Conservation (phyloP, 2,329 filamentous ascomycete species). For the Fusarium piperis region DNA sequence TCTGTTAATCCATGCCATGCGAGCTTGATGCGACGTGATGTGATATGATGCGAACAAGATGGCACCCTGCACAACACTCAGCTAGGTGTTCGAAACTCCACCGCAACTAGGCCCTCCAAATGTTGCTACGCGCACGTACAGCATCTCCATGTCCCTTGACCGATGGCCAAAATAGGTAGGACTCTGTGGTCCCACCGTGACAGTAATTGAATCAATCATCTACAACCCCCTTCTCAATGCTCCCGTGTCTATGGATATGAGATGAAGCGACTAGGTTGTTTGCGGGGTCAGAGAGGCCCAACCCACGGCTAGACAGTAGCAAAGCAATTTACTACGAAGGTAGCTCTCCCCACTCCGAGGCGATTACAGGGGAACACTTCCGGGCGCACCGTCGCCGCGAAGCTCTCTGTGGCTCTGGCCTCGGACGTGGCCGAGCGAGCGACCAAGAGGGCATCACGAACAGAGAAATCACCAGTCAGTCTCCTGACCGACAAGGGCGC, state of each 20-base stretch:
- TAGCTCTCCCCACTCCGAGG: slow-evolving; percentile 13
- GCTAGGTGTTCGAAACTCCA: slow-evolving; percentile 19
- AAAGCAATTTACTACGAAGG: slow-evolving; percentile 27
- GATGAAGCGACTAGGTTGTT: slow-evolving; percentile 30
- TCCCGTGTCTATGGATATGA: slow-evolving; percentile 18
- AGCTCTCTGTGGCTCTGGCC: slow-evolving; percentile 7
- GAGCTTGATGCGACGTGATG: slow-evolving; percentile 26
- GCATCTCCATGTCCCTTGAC: neutral
- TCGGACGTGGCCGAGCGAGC: slow-evolving; percentile 11
- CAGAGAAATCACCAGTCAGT: slow-evolving; percentile 22
- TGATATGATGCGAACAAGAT: slow-evolving; percentile 18
- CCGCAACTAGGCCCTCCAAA: slow-evolving; percentile 4
- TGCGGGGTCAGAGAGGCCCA: slow-evolving; percentile 28
- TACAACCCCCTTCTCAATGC: slow-evolving; percentile 11
- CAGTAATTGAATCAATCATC: slow-evolving; percentile 3
- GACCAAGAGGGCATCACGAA: slow-evolving; percentile 11
- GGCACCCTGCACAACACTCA: slow-evolving; percentile 12
- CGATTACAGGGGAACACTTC: slow-evolving; percentile 19
- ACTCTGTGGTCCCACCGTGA: slow-evolving; percentile 7
- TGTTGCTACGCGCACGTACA: neutral
- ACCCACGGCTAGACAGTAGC: neutral
- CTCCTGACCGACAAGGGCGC: slow-evolving; percentile 20
- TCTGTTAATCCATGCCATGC: slow-evolving; percentile 1
- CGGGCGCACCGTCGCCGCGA: neutral
- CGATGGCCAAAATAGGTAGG: slow-evolving; percentile 1